phyloP scores from a whole-genome alignment of 2,329 filamentous ascomycete genomes.

The Hortaea werneckii region DNA sequence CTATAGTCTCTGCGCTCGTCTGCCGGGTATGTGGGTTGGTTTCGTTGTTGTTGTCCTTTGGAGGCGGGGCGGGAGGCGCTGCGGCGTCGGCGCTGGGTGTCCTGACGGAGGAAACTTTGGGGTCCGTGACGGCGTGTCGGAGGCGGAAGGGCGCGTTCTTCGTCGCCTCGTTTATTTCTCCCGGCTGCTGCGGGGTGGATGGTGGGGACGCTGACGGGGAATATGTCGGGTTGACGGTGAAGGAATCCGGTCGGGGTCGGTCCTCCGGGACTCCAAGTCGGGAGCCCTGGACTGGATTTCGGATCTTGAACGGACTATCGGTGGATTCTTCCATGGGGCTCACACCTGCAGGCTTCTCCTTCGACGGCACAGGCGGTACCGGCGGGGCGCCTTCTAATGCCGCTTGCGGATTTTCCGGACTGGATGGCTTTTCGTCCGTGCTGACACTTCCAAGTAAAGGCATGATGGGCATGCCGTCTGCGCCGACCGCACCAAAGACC shows the following conservation, averaged over 20 bases:
- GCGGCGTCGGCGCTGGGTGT: background rate
- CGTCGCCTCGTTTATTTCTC: slow-evolving; percentile 5
- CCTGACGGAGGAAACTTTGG: slow-evolving; percentile 6
- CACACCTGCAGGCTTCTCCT: background rate
- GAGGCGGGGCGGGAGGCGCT: background rate
- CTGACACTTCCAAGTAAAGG: slow-evolving; percentile 5
- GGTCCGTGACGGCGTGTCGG: slow-evolving; percentile 16
- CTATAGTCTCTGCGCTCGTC: background rate
- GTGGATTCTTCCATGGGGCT: slow-evolving; percentile 3
- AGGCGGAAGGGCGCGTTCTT: slow-evolving; percentile 17
- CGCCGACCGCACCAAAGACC: slow-evolving; percentile 14
- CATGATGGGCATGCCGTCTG: slow-evolving; percentile 22
- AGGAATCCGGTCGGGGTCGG: background rate
- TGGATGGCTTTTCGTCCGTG: background rate
- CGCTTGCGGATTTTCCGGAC: background rate
- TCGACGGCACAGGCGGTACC: background rate
- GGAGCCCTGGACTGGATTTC: slow-evolving; percentile 18
- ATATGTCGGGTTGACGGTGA: background rate
- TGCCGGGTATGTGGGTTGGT: background rate
- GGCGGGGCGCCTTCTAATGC: background rate
- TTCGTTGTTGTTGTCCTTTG: background rate
- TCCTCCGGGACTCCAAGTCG: background rate
- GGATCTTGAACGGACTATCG: slow-evolving; percentile 16
- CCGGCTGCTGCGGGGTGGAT: background rate
- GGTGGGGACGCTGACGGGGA: background rate